Conservation (phyloP, 2,329 filamentous ascomycete genomes). For the Verticillium albo-atrum region DNA sequence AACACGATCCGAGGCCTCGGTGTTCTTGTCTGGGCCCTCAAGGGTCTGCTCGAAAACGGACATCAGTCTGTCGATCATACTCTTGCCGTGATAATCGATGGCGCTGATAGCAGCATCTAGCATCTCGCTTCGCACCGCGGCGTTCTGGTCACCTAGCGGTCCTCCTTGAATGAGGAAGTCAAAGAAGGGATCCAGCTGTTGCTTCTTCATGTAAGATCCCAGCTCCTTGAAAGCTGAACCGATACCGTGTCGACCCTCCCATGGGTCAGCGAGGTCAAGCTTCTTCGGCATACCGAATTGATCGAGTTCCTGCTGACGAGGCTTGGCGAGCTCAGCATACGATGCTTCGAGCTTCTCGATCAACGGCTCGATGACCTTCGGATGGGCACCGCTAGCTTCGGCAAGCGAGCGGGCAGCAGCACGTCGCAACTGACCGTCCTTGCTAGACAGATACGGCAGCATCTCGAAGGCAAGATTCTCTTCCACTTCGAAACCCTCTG, state of each 20-base stretch:
- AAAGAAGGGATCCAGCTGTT: constrained; percentile 72
- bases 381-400: constrained; percentile 62
- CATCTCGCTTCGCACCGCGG: constrained; percentile 80
- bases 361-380: constrained; percentile 55
- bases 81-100: constrained; percentile 76
- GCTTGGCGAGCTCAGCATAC: constrained; percentile 78
- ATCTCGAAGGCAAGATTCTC: constrained; percentile 62
- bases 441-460: constrained; percentile 73
- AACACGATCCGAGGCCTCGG: constrained; percentile 77
- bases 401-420: constrained; percentile 80
- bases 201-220: constrained; percentile 61
- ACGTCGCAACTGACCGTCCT: constrained; percentile 76
- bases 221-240: constrained; percentile 84
- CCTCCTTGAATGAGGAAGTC: constrained; percentile 81
- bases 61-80: constrained; percentile 86
- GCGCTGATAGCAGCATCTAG: constrained; percentile 80
- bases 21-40: constrained; percentile 79
- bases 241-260: constrained; percentile 87
- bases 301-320: constrained; percentile 77
- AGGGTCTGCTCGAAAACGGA: constrained; percentile 82
- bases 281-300: constrained; percentile 94
- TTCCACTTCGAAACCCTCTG: constrained; percentile 73
- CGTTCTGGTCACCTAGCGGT: constrained; percentile 78
- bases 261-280: constrained; percentile 80
- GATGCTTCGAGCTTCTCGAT: constrained; percentile 62